Evolutionary conservation across 805 yeast species (phyloP), one percentile per base, ranked within the genome.

Genomic region (Nakazawaea wyomingensis): DNA sequence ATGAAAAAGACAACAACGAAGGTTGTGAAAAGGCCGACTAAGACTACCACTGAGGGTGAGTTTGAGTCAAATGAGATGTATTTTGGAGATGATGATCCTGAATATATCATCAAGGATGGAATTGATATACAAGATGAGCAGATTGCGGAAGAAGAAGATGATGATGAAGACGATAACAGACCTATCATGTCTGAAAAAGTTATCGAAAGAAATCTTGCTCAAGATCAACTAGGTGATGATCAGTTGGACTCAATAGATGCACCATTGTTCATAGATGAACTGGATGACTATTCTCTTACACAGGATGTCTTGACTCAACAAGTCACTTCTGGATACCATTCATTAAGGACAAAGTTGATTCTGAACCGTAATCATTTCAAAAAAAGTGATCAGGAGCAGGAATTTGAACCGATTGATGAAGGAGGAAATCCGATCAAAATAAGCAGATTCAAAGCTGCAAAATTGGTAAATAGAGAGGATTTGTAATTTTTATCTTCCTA

Each of bases 381-480:
- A 39, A 65, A 68, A 46, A 61, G 72, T 1, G 73, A 71, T 2
- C 62, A 66, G 39, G 85, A 75, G 32, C 52, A 61, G 46, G 90
- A 79, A 44, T 52, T 77, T 16, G 95, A 84, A 53, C 88, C 87
- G 0, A 63, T 84, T 5, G 88, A 84, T 50, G 82, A 76, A 43
- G 53, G 62, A 30, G 87, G 87, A 0, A 72, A 76, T 43, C 79
- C 80, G 0, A 56, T 74, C 6, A 79, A 69, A 46, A 64, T 76
- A 1, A 85, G 95, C 54, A 65, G 88, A 40, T 87, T 87, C 59
- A 83, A 69, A 53, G 76, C 85, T 9, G 82, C 85, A 14, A 50
- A 61, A 34, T 46, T 53, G 35, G 40, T 44, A 6, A 34, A 28
- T 13, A 44, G 19, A 22, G 26, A 34, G 6, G 34, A 44, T 18